Percentiles rank a stretch among this genome's conserved stretches.
phyloP scores from a whole-genome alignment of 352 stramenopile species.

The Pythium phragmiticola region DNA sequence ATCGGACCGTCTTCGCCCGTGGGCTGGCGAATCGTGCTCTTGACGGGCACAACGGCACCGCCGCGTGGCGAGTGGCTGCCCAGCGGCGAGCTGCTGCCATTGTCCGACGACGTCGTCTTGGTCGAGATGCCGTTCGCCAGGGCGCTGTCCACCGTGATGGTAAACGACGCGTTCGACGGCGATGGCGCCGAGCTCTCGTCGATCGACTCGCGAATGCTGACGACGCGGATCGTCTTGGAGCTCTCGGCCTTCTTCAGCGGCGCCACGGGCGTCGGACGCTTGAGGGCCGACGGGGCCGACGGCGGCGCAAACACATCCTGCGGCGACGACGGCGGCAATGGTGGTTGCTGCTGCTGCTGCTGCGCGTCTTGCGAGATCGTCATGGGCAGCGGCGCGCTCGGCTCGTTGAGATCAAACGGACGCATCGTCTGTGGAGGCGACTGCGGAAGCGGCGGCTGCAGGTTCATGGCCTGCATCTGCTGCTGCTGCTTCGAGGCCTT shows the following conservation, averaged over 20 bases:
- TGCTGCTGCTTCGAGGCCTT: constrained; percentile 37
- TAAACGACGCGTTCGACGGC: constrained; percentile 31
- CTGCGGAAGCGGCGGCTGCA: constrained; percentile 16
- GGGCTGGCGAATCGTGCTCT: constrained; percentile 58
- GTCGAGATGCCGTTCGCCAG: constrained; percentile 20
- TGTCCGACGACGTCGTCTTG: constrained; percentile 7
- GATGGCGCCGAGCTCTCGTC: constrained; percentile 25
- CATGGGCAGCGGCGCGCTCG: not conserved
- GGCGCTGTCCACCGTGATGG: constrained; percentile 40
- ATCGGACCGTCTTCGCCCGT: constrained; percentile 77
- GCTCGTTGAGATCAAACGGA: constrained; percentile 22
- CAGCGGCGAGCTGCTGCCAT: constrained; percentile 23
- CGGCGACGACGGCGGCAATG: constrained; percentile 28
- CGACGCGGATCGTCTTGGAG: constrained; percentile 67
- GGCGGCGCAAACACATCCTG: constrained; percentile 25
- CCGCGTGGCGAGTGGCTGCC: constrained; percentile 15
- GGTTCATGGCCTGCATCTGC: constrained; percentile 14
- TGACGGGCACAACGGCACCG: not conserved
- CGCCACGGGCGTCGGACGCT: constrained; percentile 57
- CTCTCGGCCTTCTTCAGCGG: constrained; percentile 53
- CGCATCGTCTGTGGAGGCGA: constrained; percentile 18
- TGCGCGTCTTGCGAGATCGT: not conserved
- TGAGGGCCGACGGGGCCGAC: constrained; percentile 43
- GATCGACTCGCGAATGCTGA: constrained; percentile 74
- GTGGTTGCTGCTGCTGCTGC: constrained; percentile 5